These are phyloP conservation scores for Vaccinium myrtillus DNA, from an alignment of 148 eudicot species.

Conservation along the genomic window DNA sequence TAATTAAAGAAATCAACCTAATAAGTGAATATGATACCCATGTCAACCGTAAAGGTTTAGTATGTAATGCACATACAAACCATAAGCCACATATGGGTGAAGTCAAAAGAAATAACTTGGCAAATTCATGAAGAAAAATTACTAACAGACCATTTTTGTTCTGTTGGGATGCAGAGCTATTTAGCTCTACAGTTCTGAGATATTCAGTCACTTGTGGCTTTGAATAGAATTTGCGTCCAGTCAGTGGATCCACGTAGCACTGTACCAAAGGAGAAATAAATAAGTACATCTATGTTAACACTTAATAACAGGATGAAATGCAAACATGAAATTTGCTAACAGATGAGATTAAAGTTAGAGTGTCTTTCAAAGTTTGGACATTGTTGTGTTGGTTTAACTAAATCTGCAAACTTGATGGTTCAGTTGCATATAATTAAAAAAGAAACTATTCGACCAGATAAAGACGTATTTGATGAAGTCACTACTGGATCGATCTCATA, in stretches of 20 bases:
- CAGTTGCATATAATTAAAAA: not conserved
- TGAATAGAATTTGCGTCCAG: conserved; percentile 59
- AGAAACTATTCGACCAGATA: not conserved
- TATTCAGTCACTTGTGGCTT: conserved; percentile 62
- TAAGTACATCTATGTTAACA: not conserved
- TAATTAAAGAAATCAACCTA: not conserved
- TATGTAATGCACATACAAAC: not conserved
- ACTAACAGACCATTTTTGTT: conserved; percentile 13
- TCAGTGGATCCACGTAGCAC: conserved; percentile 53
- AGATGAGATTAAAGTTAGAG: not conserved
- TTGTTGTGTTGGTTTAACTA: not conserved
- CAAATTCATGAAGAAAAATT: conserved; percentile 16
- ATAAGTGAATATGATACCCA: not conserved
- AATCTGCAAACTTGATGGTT: conserved; percentile 1
- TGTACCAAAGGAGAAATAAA: conserved; percentile 27
- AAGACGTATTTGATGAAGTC: not conserved
- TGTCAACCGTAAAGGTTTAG: not conserved
- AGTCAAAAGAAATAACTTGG: not conserved
- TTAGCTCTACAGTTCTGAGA: conserved; percentile 34
- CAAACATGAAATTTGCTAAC: too few relatives aligned
- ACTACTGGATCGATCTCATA: not conserved
- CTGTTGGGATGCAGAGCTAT: conserved; percentile 12
- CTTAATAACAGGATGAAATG: not conserved
- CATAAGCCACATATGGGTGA: not conserved
- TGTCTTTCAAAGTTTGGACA: not conserved